phyloP scores from a whole-genome alignment of 805 yeast species.

The Starmerella etchellsii region DNA sequence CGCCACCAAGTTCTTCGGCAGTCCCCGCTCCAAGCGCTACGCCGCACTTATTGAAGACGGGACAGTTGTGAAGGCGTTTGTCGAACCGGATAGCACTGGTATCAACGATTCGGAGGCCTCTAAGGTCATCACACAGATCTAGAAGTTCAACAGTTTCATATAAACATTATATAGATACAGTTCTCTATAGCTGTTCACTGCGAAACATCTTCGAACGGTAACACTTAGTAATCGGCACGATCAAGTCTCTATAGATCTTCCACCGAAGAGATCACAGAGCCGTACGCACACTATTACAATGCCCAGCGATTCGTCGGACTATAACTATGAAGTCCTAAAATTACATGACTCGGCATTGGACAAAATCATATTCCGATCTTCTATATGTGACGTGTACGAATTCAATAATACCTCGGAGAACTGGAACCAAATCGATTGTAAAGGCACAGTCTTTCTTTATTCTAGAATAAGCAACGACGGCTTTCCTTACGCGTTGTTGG shows the following conservation, averaged over 20 bases:
- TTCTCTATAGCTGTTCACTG: too few relatives aligned
- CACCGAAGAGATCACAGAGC: too few relatives aligned
- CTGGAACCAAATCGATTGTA: conserved; percentile 31
- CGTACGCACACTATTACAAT: too few relatives aligned
- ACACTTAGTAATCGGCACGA: too few relatives aligned
- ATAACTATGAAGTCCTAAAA: conserved; percentile 26
- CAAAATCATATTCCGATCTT: conserved; percentile 28
- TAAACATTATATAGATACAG: background rate
- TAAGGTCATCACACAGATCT: conserved; percentile 23
- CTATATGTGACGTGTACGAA: conserved; percentile 32
- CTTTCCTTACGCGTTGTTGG: conserved; percentile 29
- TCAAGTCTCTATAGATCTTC: too few relatives aligned
- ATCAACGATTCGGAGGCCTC: conserved; percentile 34
- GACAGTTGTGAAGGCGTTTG: conserved; percentile 47
- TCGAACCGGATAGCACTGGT: conserved; percentile 72
- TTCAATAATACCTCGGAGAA: conserved; percentile 25
- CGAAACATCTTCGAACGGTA: too few relatives aligned
- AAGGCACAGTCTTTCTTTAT: conserved; percentile 31
- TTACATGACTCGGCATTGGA: conserved; percentile 29
- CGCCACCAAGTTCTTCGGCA: conserved; percentile 66
- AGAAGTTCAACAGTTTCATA: too few relatives aligned
- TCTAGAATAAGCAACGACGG: conserved; percentile 24
- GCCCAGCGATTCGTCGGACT: too few relatives aligned
- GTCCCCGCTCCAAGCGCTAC: conserved; percentile 58
- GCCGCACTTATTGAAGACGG: conserved; percentile 70